Evolutionary conservation across 2,329 filamentous ascomycete species (phyloP), one percentile per base, ranked within the genome.

Genomic region (Graphilbum sp.): DNA sequence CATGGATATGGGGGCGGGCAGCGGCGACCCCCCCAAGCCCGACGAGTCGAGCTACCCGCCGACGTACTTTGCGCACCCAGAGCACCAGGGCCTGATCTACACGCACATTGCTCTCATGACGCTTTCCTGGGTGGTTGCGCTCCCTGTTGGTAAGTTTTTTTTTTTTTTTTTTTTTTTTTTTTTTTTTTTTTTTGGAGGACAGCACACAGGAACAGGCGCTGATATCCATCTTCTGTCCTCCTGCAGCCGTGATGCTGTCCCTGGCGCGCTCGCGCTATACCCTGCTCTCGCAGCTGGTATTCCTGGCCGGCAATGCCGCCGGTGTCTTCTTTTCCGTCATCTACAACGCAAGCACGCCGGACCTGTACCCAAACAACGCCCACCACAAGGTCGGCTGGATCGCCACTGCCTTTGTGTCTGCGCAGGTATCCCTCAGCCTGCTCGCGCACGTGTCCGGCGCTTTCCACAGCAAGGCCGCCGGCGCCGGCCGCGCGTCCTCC

Each of bases 341-440:
- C 25, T 94, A 94, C 63, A 85, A 90, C 54, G 66, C 70, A 41
- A 75, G 71, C 45, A 93, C 85, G 0, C 85, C 86, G 1, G 83
- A 94, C 52, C 62, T 95, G 18, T 95, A 94, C 54, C 75, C 76
- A 24, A 78, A 81, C 52, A 93, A 93, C 52, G 72, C 79, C n/a
- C 87, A 95, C 55, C 77, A 86, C 61, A 86, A 82, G 55, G 68
- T 88, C 32, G 86, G 86, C 39, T 96, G 88, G 88, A 65, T 83
- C 32, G 67, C 79, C 23, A 88, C 80, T 3, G 80, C 73, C 64
- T 63, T 87, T 4, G 66, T 81, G 11, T 66, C 66, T 37, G 74
- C 69, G 0, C 88, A 94, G 60, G 67, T 79, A 15, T 49, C 79
- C 30, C 62, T 93, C 52, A 72, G 74, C 35, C 53, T 85, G 39